Conservation (phyloP, 768 basidiomycete species). For the Tylopilus subfusipes region DNA sequence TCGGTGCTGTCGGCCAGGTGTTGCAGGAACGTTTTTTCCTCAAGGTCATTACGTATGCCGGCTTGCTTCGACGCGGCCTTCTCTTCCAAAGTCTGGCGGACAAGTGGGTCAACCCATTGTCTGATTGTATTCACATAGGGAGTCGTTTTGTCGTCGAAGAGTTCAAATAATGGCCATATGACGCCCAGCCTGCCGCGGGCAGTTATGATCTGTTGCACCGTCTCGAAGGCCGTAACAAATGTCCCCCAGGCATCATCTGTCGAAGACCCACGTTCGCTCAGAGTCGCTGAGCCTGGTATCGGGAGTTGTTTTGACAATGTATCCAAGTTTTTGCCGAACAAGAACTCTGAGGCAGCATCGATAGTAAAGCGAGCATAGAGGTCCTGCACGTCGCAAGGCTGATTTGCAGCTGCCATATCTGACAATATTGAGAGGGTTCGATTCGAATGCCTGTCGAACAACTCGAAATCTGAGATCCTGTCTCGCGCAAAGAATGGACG, state of each 20-base stretch:
- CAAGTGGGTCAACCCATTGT: conserved; percentile 59
- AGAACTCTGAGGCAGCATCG: conserved; percentile 69
- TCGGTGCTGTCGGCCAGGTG: conserved; percentile 65
- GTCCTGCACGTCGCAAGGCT: conserved; percentile 63
- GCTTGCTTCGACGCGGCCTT: conserved; percentile 38
- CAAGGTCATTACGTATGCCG: conserved; percentile 37
- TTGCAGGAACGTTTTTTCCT: conserved; percentile 62
- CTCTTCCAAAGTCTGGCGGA: conserved; percentile 47
- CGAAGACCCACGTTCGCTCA: conserved; percentile 58
- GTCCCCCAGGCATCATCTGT: conserved; percentile 60
- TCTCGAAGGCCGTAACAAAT: conserved; percentile 44
- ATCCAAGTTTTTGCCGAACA: conserved; percentile 64
- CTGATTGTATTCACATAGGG: conserved; percentile 36
- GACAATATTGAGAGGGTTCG: conserved; percentile 51
- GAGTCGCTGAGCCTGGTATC: conserved; percentile 39
- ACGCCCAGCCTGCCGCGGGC: conserved; percentile 35
- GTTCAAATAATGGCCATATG: conserved; percentile 43
- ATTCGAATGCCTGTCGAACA: conserved; percentile 55
- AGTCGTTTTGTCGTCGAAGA: conserved; percentile 37
- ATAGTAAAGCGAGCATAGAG: conserved; percentile 65
- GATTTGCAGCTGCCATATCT: conserved; percentile 32
- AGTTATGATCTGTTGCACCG: conserved; percentile 35
- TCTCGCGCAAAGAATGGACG: conserved; percentile 77
- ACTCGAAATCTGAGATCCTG: conserved; percentile 63
- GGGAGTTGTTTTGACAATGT: conserved; percentile 57